Base-by-base conservation (phyloP, 768 basidiomycete species). In the Termitomyces sp. region DNA sequence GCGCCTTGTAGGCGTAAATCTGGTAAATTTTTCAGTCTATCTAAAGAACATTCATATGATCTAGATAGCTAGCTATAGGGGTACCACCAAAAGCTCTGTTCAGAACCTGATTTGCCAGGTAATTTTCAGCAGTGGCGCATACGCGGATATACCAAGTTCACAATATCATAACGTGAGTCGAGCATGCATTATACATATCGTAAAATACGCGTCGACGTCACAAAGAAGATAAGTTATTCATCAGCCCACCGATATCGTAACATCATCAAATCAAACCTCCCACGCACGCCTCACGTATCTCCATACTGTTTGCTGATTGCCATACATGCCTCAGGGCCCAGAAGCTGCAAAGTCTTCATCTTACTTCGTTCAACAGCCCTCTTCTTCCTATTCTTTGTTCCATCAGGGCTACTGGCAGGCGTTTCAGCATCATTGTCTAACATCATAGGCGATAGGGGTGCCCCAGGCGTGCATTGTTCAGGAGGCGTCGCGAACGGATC, bases 401-500 rank as follows among this genome's bases (percentile, higher is more conserved):
- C 56, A 19, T 52, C 50, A 2, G 59, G 41, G 42, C 50, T 55
- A 19, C 38, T 53, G 1, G 21, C 12, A 17, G 46, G 34, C 35
- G 42, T n/a, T 44, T 45, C 51, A 10, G 15, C 37, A 28, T 40
- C 35, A 10, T 21, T 26, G 34, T 57, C 54, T 6, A 38, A n/a
- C 44, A 44, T 41, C 12, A 47, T 46, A 1, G 50, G 40, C 10
- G 44, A 57, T 28, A 57, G 35, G 40, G 49, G 58, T 40, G 30
- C 7, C 4, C 26, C 32, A n/a, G 59, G 59, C 8, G 59, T 52
- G 43, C 32, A 9, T 32, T 50, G 15, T 37, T 9, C 35, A 17
- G 34, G 57, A 19, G 57, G 60, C 8, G 60, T 61, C 28, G 38
- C 45, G 24, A 61, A 61, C 17, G 57, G 57, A 44, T 61, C 21